Conservation (phyloP, 2,329 filamentous ascomycete genomes). For the Phialophora expanda region DNA sequence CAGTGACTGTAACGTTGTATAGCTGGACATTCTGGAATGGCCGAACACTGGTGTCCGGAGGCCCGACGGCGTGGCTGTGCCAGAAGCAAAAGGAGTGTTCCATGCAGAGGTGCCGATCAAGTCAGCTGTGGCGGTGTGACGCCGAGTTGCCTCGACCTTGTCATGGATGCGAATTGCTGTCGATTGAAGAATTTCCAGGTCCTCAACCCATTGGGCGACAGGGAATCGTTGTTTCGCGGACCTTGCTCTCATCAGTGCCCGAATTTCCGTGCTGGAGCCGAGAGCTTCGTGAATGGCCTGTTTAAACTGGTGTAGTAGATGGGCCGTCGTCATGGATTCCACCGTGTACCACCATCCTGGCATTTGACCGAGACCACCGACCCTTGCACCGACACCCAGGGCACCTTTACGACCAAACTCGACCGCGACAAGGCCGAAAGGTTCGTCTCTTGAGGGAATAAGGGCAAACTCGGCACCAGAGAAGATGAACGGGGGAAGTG, state of each 20-base stretch:
- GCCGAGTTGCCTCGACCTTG: constrained; percentile 48
- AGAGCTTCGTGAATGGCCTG: constrained; percentile 67
- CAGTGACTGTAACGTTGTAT: constrained; percentile 43
- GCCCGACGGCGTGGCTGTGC: constrained; percentile 40
- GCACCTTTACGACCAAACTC: constrained; percentile 72
- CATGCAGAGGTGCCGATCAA: constrained; percentile 19
- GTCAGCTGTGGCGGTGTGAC: constrained; percentile 25
- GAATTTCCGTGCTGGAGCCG: constrained; percentile 60
- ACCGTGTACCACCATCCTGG: constrained; percentile 73
- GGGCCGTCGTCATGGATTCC: constrained; percentile 67
- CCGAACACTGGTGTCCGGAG: constrained; percentile 45
- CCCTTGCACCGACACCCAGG: constrained; percentile 68
- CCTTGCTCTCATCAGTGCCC: constrained; percentile 68
- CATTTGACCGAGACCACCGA: constrained; percentile 72
- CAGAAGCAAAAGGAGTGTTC: constrained; percentile 26
- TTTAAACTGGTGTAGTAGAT: constrained; percentile 69
- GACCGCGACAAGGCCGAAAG: constrained; percentile 71
- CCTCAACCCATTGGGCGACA: constrained; percentile 69
- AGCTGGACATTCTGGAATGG: constrained; percentile 44
- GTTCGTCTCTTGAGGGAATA: constrained; percentile 71
- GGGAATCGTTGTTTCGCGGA: constrained; percentile 70
- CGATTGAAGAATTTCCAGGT: constrained; percentile 66
- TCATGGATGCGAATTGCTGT: constrained; percentile 64
- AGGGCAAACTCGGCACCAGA: constrained; percentile 71
- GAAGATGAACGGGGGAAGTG: constrained; percentile 70